Base-by-base conservation (phyloP, 1,284 basidiomycete species). In the Cronartium ribicola region DNA sequence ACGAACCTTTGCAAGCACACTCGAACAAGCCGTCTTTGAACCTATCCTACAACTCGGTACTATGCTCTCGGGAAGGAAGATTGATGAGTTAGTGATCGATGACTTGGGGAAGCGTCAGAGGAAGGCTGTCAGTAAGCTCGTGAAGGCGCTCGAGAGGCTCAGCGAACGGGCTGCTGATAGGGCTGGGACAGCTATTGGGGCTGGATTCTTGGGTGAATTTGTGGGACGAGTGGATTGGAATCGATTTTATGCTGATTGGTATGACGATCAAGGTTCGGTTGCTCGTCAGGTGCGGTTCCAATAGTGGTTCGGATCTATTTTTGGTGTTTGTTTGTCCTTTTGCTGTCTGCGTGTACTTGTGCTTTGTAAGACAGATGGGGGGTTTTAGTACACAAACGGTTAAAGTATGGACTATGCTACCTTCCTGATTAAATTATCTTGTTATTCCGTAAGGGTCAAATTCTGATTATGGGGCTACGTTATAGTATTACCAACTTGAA, bases 211-310 rank as follows among this genome's bases (percentile, higher is more conserved):
- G 17, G 55, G 41, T 7, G 60, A 71, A 61, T 29, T 71, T 3
- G 48, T 71, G n/a, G 8, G 41, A 20, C 60, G 68, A 14, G 22
- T 71, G n/a, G 68, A 71, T 57, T 71, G 46, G n/a, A 71, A 71
- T 48, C 37, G 59, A 4, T 71, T 64, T 48, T 71, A 55, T 48
- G 60, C 51, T 46, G 48, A 67, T 36, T 29, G 29, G 29, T 29
- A 29, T 29, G 29, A 29, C 29, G 29, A 29, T 29, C 29, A 29
- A 29, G 29, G 29, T 29, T 29, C 2, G 29, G 2, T 29, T 29
- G 29, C 29, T 29, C 29, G 2, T 29, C 29, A 29, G 29, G 29
- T 29, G 29, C 1, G 29, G 29, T 29, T 29, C 29, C 29, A 29
- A 29, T 29, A 29, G 29, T 29, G 29, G 29, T 29, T 29, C 2